phyloP scores from a whole-genome alignment of 805 yeast species.

The Lachancea quebecensis region DNA sequence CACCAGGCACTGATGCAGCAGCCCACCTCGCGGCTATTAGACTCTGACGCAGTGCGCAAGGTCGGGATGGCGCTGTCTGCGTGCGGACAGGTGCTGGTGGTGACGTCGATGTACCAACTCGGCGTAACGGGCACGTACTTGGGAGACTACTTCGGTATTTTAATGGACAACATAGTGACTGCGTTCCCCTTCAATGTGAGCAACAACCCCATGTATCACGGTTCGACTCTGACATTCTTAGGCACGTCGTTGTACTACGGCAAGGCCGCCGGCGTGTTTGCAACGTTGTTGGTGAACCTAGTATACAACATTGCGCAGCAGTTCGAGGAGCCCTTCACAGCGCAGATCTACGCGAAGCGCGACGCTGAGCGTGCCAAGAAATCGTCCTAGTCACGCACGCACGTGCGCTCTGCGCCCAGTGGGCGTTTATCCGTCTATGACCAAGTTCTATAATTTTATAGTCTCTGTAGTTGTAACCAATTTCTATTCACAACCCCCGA shows the following conservation, averaged over 20 bases:
- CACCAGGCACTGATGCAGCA: conserved; percentile 67
- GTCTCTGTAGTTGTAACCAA: no score
- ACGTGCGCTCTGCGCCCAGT: no score
- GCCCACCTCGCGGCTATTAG: conserved; percentile 53
- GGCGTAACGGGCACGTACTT: conserved; percentile 95
- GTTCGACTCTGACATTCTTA: conserved; percentile 80
- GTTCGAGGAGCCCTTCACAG: conserved; percentile 97
- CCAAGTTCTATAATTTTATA: no score
- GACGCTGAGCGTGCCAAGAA: conserved; percentile 34
- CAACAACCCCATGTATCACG: conserved; percentile 96
- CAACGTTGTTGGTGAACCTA: conserved; percentile 63
- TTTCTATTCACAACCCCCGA: no score
- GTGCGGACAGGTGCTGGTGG: conserved; percentile 73
- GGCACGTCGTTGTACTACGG: conserved; percentile 86
- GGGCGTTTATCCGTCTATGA: no score
- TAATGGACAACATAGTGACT: conserved; percentile 84
- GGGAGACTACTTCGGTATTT: conserved; percentile 95
- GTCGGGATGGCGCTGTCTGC: conserved; percentile 51
- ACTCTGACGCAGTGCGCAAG: conserved; percentile 36
- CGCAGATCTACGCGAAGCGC: conserved; percentile 74
- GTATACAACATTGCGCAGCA: conserved; percentile 80
- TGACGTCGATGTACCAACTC: conserved; percentile 81
- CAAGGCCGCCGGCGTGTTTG: conserved; percentile 80
- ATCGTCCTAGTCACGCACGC: conserved; percentile 2
- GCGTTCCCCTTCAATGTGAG: conserved; percentile 88